These are phyloP conservation scores for Anastatica hierochuntica DNA, from an alignment of 345 rosid species.

Conservation along the genomic window DNA sequence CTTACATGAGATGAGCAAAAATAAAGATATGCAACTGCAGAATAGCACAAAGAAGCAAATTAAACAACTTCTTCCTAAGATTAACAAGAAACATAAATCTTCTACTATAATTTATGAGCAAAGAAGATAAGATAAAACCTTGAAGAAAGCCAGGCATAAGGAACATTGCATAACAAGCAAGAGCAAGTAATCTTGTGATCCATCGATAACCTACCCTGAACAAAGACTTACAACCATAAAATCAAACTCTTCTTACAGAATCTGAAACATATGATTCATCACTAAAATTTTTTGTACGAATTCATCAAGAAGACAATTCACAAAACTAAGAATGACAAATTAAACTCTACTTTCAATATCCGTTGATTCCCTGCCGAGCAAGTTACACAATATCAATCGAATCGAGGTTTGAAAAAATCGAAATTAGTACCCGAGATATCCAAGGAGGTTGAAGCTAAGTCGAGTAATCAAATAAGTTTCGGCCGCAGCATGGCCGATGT, in stretches of 20 bases:
- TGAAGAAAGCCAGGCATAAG: conserved; percentile 92
- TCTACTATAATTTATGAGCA: background rate
- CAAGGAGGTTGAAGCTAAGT: conserved; percentile 59
- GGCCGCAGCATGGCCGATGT: conserved; percentile 66
- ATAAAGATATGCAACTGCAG: conserved; percentile 79
- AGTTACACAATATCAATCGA: too few relatives aligned
- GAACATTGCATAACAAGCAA: conserved; percentile 70
- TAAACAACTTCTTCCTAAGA: background rate
- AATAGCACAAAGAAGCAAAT: background rate
- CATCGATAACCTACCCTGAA: conserved; percentile 96
- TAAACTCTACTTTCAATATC: too few relatives aligned
- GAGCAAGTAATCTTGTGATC: conserved; percentile 66
- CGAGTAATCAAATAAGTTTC: conserved; percentile 70
- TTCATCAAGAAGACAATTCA: too few relatives aligned
- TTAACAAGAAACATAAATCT: background rate
- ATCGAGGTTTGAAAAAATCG: too few relatives aligned
- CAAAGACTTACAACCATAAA: background rate
- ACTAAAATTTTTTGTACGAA: too few relatives aligned
- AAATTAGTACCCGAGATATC: conserved; percentile 61
- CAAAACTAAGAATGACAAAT: too few relatives aligned
- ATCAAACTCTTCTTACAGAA: too few relatives aligned
- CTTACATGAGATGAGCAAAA: conserved; percentile 66
- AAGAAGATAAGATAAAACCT: conserved; percentile 35
- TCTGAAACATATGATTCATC: too few relatives aligned
- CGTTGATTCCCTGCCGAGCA: too few relatives aligned